Conservation (phyloP, 768 basidiomycete genomes). For the Cytidiella melzeri region DNA sequence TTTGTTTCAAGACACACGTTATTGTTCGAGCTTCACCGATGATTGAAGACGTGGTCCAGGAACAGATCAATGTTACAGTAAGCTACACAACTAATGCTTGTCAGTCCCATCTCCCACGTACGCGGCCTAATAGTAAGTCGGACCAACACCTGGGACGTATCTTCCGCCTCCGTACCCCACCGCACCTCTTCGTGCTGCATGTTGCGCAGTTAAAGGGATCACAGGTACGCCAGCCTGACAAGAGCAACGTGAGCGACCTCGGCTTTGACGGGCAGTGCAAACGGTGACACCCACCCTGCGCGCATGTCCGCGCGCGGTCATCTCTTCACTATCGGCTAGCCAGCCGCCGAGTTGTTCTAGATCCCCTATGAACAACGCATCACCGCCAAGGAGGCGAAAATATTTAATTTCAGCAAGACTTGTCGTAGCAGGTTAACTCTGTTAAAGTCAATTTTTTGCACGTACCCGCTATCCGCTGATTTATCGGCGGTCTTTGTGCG, state of each 20-base stretch:
- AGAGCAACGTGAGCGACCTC: not conserved
- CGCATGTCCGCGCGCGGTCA: not conserved
- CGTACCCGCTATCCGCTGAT: not conserved
- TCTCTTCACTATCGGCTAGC: not conserved
- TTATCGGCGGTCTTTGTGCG: not conserved
- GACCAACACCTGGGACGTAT: not conserved
- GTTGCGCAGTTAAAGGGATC: not conserved
- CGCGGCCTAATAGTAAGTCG: not conserved
- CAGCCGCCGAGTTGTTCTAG: not conserved
- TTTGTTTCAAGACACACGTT: too few species aligned
- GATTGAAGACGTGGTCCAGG: too few species aligned
- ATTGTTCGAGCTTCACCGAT: too few species aligned
- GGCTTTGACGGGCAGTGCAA: not conserved
- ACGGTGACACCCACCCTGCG: not conserved
- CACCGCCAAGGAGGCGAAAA: not conserved
- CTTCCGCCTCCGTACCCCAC: not conserved
- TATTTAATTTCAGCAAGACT: too few species aligned
- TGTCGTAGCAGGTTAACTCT: not conserved
- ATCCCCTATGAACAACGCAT: not conserved
- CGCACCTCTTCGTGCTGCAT: not conserved
- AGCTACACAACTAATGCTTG: too few species aligned
- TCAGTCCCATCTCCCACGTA: too few species aligned
- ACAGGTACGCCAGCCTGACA: not conserved
- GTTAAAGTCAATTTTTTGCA: not conserved
- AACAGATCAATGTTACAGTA: too few species aligned